A percentile compares a stretch with the other conserved stretches of the same genome.
These are phyloP conservation scores for Allium cepa DNA, from an alignment of 106 monocot species.

Conservation along the genomic window DNA sequence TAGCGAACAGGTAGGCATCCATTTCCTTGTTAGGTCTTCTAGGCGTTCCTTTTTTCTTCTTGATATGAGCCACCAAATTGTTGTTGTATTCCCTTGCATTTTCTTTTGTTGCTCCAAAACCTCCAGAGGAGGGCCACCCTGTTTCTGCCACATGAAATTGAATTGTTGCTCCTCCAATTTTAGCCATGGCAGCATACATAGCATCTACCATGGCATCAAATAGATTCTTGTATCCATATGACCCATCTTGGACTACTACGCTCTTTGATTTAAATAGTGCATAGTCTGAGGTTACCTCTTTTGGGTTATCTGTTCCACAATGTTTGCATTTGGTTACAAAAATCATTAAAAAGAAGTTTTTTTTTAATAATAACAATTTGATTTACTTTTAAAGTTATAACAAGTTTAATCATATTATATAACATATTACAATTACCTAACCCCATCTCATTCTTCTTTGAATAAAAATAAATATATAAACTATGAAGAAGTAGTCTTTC, in stretches of 20 bases:
- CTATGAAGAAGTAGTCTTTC: no score
- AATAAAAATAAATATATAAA: no score
- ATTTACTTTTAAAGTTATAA: no score
- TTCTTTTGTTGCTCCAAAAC: conserved; percentile 10
- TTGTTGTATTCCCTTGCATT: conserved; percentile 16
- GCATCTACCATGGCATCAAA: conserved; percentile 31
- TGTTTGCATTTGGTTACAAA: background rate
- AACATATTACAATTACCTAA: no score
- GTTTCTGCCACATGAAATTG: conserved; percentile 9
- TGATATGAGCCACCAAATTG: conserved; percentile 14
- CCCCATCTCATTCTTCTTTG: no score
- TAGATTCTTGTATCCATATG: conserved; percentile 11
- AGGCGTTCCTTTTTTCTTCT: conserved; percentile 2
- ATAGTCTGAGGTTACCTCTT: background rate
- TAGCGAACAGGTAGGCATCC: conserved; percentile 17
- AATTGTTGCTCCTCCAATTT: conserved; percentile 3
- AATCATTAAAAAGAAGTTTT: background rate
- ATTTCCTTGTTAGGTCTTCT: conserved; percentile 1
- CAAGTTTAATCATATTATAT: no score
- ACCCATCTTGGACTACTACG: conserved; percentile 9
- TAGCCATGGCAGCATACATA: conserved; percentile 22
- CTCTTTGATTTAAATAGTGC: background rate
- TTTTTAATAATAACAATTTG: background rate
- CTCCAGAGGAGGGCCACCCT: conserved; percentile 30
- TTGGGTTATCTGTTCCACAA: conserved; percentile 4